Percentiles rank a stretch among this genome's conserved stretches.
phyloP scores from a whole-genome alignment of 768 basidiomycete genomes.

The Tricholoma hemisulphureum region DNA sequence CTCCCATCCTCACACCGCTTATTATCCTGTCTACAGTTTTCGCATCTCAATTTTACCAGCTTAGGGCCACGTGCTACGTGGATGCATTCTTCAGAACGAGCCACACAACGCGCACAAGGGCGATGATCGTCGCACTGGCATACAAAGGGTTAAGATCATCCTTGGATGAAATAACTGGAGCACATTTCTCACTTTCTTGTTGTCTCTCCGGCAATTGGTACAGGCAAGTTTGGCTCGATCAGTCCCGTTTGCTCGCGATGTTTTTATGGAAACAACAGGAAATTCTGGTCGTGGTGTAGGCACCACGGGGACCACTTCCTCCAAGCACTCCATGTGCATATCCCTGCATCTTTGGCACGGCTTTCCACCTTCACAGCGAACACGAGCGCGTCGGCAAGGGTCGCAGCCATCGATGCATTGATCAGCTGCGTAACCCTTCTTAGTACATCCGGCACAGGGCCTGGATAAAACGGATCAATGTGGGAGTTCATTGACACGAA shows the following conservation, averaged over 20 bases:
- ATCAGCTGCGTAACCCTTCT: conserved; percentile 50
- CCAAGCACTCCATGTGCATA: conserved; percentile 49
- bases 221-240: conserved; percentile 62
- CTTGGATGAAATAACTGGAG: conserved; percentile 2
- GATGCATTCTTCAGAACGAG: conserved; percentile 53
- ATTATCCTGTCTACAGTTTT: conserved; percentile 53
- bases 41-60: conserved; percentile 58
- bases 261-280: conserved; percentile 22
- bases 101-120: conserved; percentile 59
- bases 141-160: conserved; percentile 4
- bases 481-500: conserved; percentile 2
- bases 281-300: conserved; percentile 23
- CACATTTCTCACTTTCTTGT: conserved; percentile 52
- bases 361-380: conserved; percentile 49
- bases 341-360: conserved; percentile 54
- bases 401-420: conserved; percentile 65
- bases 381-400: conserved; percentile 55
- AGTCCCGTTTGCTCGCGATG: conserved; percentile 29
- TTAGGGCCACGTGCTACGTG: conserved; percentile 58
- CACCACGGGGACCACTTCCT: conserved; percentile 32
- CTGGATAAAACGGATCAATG: conserved; percentile 25
- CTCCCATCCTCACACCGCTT: conserved; percentile 59
- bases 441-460: conserved; percentile 58
- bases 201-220: conserved; percentile 58
- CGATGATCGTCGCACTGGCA: conserved; percentile 60